Evolutionary conservation across 1,139 yeast species (phyloP).

Genomic region (Kodamaea fungicola): DNA sequence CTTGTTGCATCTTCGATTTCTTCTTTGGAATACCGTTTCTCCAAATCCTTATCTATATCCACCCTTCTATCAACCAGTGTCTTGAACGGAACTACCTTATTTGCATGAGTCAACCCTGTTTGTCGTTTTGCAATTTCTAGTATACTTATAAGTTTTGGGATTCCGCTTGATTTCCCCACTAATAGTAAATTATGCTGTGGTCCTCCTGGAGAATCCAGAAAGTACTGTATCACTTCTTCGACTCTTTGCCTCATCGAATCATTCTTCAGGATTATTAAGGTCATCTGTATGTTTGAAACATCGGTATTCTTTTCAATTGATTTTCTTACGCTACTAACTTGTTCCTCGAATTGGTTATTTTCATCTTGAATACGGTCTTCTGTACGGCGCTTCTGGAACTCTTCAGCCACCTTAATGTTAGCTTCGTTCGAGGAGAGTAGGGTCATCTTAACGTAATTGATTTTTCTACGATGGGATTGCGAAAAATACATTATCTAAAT

Average conservation of each 20-base stretch:
- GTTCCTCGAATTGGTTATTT: constrained; percentile 2
- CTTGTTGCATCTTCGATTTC: constrained; percentile 8
- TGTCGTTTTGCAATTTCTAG: constrained; percentile 23
- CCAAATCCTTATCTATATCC: background rate
- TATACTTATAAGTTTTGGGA: constrained; percentile 25
- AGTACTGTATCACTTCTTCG: constrained; percentile 11
- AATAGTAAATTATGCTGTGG: constrained; percentile 8
- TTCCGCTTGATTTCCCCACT: constrained; percentile 16
- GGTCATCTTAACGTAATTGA: constrained; percentile 2
- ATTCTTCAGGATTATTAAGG: constrained; percentile 21
- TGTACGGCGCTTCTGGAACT: constrained; percentile 1
- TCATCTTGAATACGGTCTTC: constrained; percentile 1
- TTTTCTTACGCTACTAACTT: constrained; percentile 2
- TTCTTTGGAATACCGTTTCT: constrained; percentile 2
- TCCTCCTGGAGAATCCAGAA: background rate
- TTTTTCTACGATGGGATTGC: no score
- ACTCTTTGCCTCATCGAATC: constrained; percentile 24
- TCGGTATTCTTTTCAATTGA: constrained; percentile 3
- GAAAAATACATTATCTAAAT: no score
- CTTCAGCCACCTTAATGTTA: constrained; percentile 1
- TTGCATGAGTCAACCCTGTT: constrained; percentile 9
- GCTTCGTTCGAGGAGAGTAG: constrained; percentile 3
- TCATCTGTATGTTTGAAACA: constrained; percentile 2
- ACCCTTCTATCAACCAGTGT: constrained; percentile 4
- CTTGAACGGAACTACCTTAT: constrained; percentile 10